Percentiles rank a stretch among this genome's conserved stretches.
These are phyloP conservation scores for Paspalum notatum DNA, from an alignment of 176 grass and related monocot genomes.

Conservation along the genomic window DNA sequence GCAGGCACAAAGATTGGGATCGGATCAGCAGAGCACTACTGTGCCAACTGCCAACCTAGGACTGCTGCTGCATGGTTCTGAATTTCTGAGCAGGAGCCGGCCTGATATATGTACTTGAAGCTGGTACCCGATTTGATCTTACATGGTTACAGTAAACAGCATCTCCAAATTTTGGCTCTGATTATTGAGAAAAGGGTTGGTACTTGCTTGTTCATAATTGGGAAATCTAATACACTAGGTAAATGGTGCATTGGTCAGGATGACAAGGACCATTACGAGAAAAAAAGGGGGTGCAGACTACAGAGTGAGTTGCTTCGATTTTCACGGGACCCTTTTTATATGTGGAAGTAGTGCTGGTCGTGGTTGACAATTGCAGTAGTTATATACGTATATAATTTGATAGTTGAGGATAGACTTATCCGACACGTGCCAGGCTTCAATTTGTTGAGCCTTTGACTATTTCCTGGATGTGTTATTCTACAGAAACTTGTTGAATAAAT, in stretches of 20 bases:
- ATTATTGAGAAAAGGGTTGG: neutral
- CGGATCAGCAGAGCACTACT: neutral
- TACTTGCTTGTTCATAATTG: constrained; percentile 4
- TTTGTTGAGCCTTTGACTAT: neutral
- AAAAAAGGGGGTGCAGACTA: neutral
- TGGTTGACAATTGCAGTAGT: neutral
- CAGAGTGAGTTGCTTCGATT: neutral
- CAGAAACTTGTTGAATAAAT: neutral
- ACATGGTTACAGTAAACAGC: neutral
- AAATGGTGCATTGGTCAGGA: neutral
- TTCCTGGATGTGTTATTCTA: neutral
- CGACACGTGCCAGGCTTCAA: neutral
- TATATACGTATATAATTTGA: neutral
- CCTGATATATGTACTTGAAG: constrained; percentile 12
- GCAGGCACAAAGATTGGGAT: constrained; percentile 34
- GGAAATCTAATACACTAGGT: neutral
- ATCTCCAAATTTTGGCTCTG: neutral
- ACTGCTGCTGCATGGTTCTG: constrained; percentile 23
- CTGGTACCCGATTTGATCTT: constrained; percentile 32
- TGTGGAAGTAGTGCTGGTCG: neutral
- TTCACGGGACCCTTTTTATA: neutral
- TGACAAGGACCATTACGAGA: neutral
- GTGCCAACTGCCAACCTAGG: constrained; percentile 43
- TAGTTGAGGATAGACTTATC: neutral
- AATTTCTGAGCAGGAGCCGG: too few relatives aligned